These are phyloP conservation scores for Zelonia costaricensis DNA, from an alignment of 208 protist genomes.

Conservation along the genomic window DNA sequence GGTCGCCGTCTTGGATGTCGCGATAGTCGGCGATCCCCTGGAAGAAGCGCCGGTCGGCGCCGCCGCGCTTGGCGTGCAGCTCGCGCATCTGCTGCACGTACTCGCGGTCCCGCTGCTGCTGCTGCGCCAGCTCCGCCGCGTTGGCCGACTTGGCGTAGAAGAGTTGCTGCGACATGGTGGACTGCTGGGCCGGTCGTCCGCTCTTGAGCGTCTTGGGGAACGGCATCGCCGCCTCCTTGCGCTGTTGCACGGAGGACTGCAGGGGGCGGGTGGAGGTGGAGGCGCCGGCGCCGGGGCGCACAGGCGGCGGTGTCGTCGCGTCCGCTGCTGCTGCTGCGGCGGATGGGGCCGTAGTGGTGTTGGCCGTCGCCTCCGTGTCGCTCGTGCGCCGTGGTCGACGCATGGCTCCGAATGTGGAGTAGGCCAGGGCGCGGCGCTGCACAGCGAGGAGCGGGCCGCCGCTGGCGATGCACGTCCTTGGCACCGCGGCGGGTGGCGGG, in stretches of 20 bases:
- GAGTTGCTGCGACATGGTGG: conserved; percentile 60
- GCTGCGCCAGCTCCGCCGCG: conserved; percentile 37
- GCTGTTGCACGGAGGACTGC: conserved; percentile 45
- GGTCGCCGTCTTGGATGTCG: conserved; percentile 76
- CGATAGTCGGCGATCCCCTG: conserved; percentile 58
- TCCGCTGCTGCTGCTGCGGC: not conserved
- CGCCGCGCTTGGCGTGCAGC: conserved; percentile 26
- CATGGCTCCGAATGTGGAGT: conserved; percentile 41
- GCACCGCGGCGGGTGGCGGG: too few relatives aligned
- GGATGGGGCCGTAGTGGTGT: not conserved
- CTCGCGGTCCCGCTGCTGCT: conserved; percentile 47
- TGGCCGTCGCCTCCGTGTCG: not conserved
- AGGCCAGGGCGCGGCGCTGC: conserved; percentile 24
- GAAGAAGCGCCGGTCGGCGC: conserved; percentile 70
- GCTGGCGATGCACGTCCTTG: not conserved
- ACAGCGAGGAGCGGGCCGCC: not conserved
- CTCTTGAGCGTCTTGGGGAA: conserved; percentile 84
- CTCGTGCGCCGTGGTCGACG: not conserved
- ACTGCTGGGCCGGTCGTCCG: conserved; percentile 68
- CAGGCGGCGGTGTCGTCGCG: not conserved
- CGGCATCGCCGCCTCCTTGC: conserved; percentile 45
- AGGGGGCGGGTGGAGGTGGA: conserved; percentile 34
- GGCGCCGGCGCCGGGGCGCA: not conserved
- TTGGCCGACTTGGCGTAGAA: conserved; percentile 43
- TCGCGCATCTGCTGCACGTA: conserved; percentile 48